Conservation (phyloP, 129 eudicot species). For the Arctium minus region DNA sequence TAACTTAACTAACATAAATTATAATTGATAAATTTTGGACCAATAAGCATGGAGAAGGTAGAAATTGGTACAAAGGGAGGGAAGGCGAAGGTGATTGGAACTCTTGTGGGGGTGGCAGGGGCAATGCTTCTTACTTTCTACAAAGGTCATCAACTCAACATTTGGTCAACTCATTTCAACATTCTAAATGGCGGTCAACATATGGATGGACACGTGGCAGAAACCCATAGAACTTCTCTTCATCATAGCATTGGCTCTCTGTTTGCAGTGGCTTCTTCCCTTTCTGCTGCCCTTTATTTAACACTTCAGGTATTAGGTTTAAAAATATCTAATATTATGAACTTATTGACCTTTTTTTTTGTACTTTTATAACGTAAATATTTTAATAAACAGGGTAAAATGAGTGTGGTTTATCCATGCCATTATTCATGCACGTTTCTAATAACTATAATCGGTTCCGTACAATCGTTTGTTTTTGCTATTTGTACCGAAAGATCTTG, state of each 20-base stretch:
- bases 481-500: conserved; percentile 25
- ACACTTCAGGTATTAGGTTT: conserved; percentile 19
- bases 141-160: conserved; percentile 14
- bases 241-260: conserved; percentile 14
- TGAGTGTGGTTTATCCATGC: conserved; percentile 20
- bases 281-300: conserved; percentile 9
- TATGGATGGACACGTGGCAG: neutral
- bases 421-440: conserved; percentile 20
- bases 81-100: conserved; percentile 34
- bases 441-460: neutral
- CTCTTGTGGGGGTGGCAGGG: conserved; percentile 20
- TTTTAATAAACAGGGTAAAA: conserved; percentile 13
- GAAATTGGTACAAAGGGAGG: conserved; percentile 13
- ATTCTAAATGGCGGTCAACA: neutral
- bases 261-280: neutral
- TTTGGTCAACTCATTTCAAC: conserved; percentile 24
- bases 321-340: neutral
- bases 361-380: no score
- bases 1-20: neutral
- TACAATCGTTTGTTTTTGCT: conserved; percentile 10
- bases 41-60: conserved; percentile 25
- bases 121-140: conserved; percentile 38
- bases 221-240: neutral
- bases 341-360: no score
- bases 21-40: neutral